These are phyloP conservation scores for Cyberlindnera xylosilytica DNA, from an alignment of 805 yeast genomes.

Conservation along the genomic window DNA sequence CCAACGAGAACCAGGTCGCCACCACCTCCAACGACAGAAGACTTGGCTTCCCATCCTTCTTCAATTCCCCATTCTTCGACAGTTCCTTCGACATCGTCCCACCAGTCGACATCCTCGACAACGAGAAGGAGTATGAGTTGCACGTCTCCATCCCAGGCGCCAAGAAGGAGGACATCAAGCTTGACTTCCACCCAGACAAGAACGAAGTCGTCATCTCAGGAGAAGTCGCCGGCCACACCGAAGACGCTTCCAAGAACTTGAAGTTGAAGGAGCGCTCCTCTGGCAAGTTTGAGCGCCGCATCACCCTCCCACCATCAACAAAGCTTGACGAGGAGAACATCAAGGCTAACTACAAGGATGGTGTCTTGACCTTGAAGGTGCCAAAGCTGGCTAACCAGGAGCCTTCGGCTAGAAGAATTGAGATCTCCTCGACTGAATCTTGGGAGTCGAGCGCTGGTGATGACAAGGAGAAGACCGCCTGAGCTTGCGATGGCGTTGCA, in stretches of 20 bases:
- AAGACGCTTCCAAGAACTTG: constrained; percentile 25
- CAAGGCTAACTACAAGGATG: constrained; percentile 43
- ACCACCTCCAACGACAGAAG: constrained; percentile 1
- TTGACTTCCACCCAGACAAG: constrained; percentile 45
- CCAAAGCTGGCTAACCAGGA: constrained; percentile 36
- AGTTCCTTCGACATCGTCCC: constrained; percentile 31
- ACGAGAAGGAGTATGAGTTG: constrained; percentile 38
- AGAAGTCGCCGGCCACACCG: constrained; percentile 33
- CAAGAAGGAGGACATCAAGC: constrained; percentile 37
- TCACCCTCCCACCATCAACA: constrained; percentile 36
- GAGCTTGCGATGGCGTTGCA: background rate
- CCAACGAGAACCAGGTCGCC: background rate
- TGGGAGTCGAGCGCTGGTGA: constrained; percentile 10
- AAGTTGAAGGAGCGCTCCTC: constrained; percentile 33
- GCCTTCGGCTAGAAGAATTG: constrained; percentile 27
- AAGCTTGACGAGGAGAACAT: constrained; percentile 42
- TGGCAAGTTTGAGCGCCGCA: constrained; percentile 42
- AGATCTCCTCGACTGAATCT: constrained; percentile 28
- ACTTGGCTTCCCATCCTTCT: constrained; percentile 23
- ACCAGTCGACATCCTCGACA: constrained; percentile 45
- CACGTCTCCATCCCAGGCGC: constrained; percentile 49
- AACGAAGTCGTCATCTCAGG: constrained; percentile 44
- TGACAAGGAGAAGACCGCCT: constrained; percentile 2
- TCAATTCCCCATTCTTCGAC: constrained; percentile 28
- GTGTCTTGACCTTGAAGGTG: constrained; percentile 39